Conservation (phyloP, 805 yeast genomes). For the Barnettozyma pratensis region DNA sequence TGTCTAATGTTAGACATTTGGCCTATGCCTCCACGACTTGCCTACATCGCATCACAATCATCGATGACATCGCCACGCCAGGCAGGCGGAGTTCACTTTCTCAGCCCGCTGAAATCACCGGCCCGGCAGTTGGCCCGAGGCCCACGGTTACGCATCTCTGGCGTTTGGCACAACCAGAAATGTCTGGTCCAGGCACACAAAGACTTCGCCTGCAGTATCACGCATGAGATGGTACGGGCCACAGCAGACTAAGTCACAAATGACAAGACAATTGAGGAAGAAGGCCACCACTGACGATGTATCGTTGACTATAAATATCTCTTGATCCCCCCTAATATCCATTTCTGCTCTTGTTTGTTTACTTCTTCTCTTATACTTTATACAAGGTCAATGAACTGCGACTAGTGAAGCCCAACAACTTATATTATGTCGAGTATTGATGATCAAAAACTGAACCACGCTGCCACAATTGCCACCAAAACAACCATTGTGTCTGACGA, state of each 20-base stretch:
- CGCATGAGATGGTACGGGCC: neutral
- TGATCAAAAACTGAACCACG: constrained; percentile 15
- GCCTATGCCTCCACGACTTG: too few species aligned
- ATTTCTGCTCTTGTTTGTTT: neutral
- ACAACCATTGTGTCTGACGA: constrained; percentile 11
- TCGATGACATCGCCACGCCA: too few species aligned
- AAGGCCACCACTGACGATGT: neutral
- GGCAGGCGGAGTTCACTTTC: too few species aligned
- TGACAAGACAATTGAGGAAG: neutral
- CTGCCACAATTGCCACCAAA: constrained; percentile 13
- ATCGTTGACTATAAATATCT: neutral
- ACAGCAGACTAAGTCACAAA: neutral
- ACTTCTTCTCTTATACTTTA: neutral
- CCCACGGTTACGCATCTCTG: too few species aligned
- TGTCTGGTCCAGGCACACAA: neutral
- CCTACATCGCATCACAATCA: too few species aligned
- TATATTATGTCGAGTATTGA: constrained; percentile 11
- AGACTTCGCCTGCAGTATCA: neutral
- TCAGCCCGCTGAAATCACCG: too few species aligned
- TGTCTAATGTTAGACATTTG: too few species aligned
- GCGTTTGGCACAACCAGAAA: neutral
- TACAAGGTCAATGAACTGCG: neutral
- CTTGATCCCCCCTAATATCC: neutral
- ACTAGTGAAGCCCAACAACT: neutral
- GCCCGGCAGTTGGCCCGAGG: too few species aligned